Percentiles rank a stretch among this genome's conserved stretches.
Evolutionary conservation across 1,284 basidiomycete species (phyloP).

Genomic region (Puccinia horiana): DNA sequence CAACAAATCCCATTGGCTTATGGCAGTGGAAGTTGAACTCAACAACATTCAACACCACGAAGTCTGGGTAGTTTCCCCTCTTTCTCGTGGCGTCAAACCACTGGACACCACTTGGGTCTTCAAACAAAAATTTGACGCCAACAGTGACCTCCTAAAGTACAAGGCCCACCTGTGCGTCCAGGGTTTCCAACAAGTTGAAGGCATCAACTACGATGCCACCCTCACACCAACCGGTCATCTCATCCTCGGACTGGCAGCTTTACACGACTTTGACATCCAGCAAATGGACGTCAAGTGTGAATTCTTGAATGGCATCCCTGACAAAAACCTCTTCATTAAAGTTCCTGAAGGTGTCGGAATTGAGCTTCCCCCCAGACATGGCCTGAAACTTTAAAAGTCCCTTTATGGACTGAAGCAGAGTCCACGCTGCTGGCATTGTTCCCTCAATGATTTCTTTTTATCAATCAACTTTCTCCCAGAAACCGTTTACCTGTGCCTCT

Average conservation of each 20-base stretch:
- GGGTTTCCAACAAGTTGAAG: constrained; percentile 5
- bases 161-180: constrained; percentile 13
- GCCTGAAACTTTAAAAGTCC: background rate
- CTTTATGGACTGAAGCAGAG: constrained; percentile 32
- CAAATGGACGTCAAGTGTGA: constrained; percentile 18
- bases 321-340: constrained; percentile 14
- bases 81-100: background rate
- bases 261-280: background rate
- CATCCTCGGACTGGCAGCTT: background rate
- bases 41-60: background rate
- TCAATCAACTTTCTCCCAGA: background rate
- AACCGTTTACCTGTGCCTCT: background rate
- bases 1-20: background rate
- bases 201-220: constrained; percentile 2
- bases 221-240: background rate
- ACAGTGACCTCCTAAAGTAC: constrained; percentile 4
- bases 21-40: background rate
- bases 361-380: background rate
- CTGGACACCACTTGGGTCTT: constrained; percentile 22
- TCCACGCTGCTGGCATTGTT: background rate
- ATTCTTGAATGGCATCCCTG: constrained; percentile 12
- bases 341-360: background rate
- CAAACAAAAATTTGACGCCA: background rate
- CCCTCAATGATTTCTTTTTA: background rate
- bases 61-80: constrained; percentile 9